A percentile compares a stretch with the other conserved stretches of the same genome.
Conservation (phyloP, 2,329 filamentous ascomycete species). For the Claviceps sp. region DNA sequence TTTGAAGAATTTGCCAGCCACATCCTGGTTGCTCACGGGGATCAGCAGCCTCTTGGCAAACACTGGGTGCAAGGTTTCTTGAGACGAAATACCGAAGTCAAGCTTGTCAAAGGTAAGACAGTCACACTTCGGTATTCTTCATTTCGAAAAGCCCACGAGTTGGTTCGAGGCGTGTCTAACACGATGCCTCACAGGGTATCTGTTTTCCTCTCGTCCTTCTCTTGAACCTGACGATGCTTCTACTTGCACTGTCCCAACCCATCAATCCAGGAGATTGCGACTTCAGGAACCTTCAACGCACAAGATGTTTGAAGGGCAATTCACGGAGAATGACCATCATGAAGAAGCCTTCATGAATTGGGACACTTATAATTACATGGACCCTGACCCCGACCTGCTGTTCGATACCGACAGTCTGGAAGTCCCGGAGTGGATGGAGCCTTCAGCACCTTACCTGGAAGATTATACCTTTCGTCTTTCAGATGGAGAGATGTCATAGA, state of each 20-base stretch:
- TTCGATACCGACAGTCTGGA: conserved; percentile 4
- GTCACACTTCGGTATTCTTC: not conserved
- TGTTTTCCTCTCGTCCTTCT: conserved; percentile 5
- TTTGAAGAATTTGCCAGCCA: conserved; percentile 7
- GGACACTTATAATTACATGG: conserved; percentile 6
- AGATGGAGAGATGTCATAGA: conserved; percentile 1
- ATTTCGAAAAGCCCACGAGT: not conserved
- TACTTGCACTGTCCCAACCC: conserved; percentile 2
- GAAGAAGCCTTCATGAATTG: conserved; percentile 7
- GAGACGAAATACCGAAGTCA: conserved; percentile 7
- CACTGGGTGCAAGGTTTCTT: conserved; percentile 8
- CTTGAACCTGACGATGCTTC: conserved; percentile 3
- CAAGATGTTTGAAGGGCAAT: conserved; percentile 1
- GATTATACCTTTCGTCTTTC: conserved; percentile 3
- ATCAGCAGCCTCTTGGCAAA: conserved; percentile 7
- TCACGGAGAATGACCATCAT: conserved; percentile 5
- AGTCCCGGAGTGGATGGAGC: conserved; percentile 6
- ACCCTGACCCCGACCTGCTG: conserved; percentile 5
- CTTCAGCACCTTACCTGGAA: conserved; percentile 4
- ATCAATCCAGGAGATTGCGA: conserved; percentile 5
- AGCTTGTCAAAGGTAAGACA: conserved; percentile 7
- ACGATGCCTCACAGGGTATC: conserved; percentile 1
- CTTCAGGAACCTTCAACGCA: conserved; percentile 5
- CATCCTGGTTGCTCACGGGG: conserved; percentile 7
- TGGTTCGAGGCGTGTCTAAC: conserved; percentile 1